Conservation (phyloP, 2,329 filamentous ascomycete species). For the Podosphaera fusca region DNA sequence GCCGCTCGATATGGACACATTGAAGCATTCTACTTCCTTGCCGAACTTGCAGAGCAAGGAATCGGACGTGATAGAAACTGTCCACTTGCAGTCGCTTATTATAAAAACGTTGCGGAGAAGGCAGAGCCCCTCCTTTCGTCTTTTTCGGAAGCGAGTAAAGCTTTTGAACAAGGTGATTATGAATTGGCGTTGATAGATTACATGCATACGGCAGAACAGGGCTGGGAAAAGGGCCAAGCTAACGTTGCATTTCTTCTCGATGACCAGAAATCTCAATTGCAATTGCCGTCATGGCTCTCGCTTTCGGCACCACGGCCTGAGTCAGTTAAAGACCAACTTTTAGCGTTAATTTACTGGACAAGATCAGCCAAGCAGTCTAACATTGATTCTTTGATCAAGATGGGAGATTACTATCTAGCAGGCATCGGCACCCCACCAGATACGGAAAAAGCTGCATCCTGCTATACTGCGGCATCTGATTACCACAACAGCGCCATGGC, state of each 20-base stretch:
- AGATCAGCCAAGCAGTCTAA: constrained; percentile 83
- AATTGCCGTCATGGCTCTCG: constrained; percentile 18
- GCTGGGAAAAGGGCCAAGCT: constrained; percentile 45
- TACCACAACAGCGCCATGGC: constrained; percentile 83
- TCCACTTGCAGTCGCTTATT: constrained; percentile 42
- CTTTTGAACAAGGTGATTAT: constrained; percentile 38
- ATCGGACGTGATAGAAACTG: constrained; percentile 44
- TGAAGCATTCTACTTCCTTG: constrained; percentile 51
- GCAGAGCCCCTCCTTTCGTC: constrained; percentile 34
- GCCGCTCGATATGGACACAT: constrained; percentile 45
- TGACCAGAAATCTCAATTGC: constrained; percentile 30
- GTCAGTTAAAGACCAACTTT: constrained; percentile 30
- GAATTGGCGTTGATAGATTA: constrained; percentile 41
- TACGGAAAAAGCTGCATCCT: constrained; percentile 69
- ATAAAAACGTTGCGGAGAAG: constrained; percentile 36
- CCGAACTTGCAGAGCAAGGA: constrained; percentile 42
- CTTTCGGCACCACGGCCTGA: constrained; percentile 18
- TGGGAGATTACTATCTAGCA: constrained; percentile 88
- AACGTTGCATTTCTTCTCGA: constrained; percentile 54
- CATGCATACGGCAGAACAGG: constrained; percentile 54
- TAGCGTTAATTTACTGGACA: constrained; percentile 67
- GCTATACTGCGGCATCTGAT: constrained; percentile 81
- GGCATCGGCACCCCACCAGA: constrained; percentile 54
- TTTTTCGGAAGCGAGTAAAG: constrained; percentile 42
- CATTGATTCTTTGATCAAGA: constrained; percentile 84